A percentile compares a stretch with the other conserved stretches of the same genome.
These are phyloP conservation scores for Iberis pinnata DNA, from an alignment of 345 rosid species.

Conservation along the genomic window DNA sequence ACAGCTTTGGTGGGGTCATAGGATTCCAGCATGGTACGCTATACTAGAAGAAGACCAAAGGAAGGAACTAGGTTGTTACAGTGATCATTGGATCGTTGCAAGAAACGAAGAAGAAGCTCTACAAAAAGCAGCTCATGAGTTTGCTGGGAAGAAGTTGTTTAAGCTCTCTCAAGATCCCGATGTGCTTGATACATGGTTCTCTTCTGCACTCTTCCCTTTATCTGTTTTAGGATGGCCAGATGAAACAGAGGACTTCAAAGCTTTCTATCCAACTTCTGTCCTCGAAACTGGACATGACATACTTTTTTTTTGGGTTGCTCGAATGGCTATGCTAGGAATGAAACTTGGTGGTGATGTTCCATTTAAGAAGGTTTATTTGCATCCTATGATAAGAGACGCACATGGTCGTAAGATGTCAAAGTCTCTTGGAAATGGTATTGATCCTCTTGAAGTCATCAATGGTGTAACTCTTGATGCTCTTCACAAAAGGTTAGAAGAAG, in stretches of 20 bases:
- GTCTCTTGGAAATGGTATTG: slow-evolving; percentile 72
- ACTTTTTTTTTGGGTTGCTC: slow-evolving; percentile 85
- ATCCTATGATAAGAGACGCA: slow-evolving; percentile 88
- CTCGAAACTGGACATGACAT: slow-evolving; percentile 90
- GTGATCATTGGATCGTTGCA: slow-evolving; percentile 73
- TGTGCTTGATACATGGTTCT: slow-evolving; percentile 87
- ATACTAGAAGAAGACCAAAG: slow-evolving; percentile 54
- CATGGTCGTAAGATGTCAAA: slow-evolving; percentile 88
- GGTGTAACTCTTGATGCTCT: slow-evolving; percentile 67
- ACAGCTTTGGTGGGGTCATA: slow-evolving; percentile 97
- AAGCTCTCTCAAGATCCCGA: slow-evolving; percentile 71
- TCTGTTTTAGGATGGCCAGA: slow-evolving; percentile 86
- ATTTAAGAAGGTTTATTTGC: slow-evolving; percentile 68
- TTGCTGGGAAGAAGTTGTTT: slow-evolving; percentile 50
- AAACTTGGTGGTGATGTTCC: slow-evolving; percentile 61
- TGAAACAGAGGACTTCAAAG: slow-evolving; percentile 58
- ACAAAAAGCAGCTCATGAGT: slow-evolving; percentile 40
- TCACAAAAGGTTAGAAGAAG: slow-evolving; percentile 59
- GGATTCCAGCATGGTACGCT: slow-evolving; percentile 82
- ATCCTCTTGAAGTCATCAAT: slow-evolving; percentile 77
- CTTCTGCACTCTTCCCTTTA: slow-evolving; percentile 69
- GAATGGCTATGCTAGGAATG: slow-evolving; percentile 78
- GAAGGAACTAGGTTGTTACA: slow-evolving; percentile 57
- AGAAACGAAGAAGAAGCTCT: slow-evolving; percentile 54
- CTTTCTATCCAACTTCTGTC: slow-evolving; percentile 68